These are phyloP conservation scores for Pseudonectria foliicola DNA, from an alignment of 2,329 filamentous ascomycete genomes.

Conservation along the genomic window DNA sequence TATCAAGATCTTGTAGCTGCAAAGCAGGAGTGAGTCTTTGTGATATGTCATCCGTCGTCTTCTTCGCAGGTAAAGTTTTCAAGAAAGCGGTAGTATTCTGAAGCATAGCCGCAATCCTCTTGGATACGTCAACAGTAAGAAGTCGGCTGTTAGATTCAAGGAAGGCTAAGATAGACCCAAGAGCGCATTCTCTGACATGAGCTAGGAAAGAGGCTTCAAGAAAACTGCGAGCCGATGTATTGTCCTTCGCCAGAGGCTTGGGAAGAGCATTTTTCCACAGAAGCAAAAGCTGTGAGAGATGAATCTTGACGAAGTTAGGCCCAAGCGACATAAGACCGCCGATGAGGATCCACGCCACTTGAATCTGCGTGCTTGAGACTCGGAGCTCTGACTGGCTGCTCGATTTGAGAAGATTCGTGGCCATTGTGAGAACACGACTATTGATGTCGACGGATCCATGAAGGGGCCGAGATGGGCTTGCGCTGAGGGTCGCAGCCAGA, in stretches of 20 bases:
- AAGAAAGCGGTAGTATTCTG: slow-evolving; percentile 90
- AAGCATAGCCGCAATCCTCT: slow-evolving; percentile 85
- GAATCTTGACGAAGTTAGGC: slow-evolving; percentile 97
- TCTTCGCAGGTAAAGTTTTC: slow-evolving; percentile 75
- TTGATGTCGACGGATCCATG: slow-evolving; percentile 96
- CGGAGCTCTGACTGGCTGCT: slow-evolving; percentile 86
- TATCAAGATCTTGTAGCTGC: slow-evolving; percentile 81
- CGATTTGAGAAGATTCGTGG: slow-evolving; percentile 84
- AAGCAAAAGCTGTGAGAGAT: slow-evolving; percentile 85
- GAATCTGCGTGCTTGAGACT: slow-evolving; percentile 87
- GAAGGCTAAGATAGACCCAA: slow-evolving; percentile 87
- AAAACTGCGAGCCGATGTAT: slow-evolving; percentile 72
- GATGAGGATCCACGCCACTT: slow-evolving; percentile 96
- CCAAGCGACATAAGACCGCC: slow-evolving; percentile 94
- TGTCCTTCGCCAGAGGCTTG: slow-evolving; percentile 88
- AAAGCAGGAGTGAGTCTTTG: slow-evolving; percentile 78
- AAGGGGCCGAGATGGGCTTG: slow-evolving; percentile 77
- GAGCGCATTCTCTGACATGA: slow-evolving; percentile 88
- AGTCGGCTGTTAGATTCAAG: slow-evolving; percentile 88
- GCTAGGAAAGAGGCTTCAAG: slow-evolving; percentile 89
- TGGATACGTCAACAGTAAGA: slow-evolving; percentile 88
- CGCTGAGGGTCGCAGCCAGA: slow-evolving; percentile 82
- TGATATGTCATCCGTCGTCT: slow-evolving; percentile 76
- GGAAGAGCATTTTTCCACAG: slow-evolving; percentile 97
- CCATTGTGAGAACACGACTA: slow-evolving; percentile 82